A percentile compares a stretch with the other conserved stretches of the same genome.
Evolutionary conservation across 1,284 basidiomycete genomes (phyloP).

Genomic region (Marasmius oreades): DNA sequence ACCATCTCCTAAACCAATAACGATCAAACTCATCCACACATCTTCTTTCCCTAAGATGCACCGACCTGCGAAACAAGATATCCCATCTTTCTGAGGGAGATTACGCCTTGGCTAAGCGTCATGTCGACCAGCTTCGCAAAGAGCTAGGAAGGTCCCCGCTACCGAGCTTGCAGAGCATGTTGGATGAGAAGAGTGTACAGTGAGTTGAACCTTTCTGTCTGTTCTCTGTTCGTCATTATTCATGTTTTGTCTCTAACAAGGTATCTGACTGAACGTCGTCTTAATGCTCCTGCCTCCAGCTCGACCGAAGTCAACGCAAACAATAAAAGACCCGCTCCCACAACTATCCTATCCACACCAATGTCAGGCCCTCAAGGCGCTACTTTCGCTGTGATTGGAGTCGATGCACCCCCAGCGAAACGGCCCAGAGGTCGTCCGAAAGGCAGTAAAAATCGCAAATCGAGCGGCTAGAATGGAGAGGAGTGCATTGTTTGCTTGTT

Average conservation of each 20-base stretch:
- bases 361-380: not conserved
- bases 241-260: conserved; percentile 21
- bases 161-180: conserved; percentile 62
- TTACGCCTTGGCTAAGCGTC: conserved; percentile 65
- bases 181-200: conserved; percentile 73
- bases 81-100: conserved; percentile 65
- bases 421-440: conserved; percentile 48
- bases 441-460: conserved; percentile 40
- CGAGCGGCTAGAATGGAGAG: not conserved
- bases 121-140: conserved; percentile 67
- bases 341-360: not conserved
- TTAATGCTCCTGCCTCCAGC: conserved; percentile 30
- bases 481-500: too few species aligned
- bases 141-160: conserved; percentile 73
- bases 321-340: conserved; percentile 1
- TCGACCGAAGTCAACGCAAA: conserved; percentile 13
- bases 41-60: conserved; percentile 38
- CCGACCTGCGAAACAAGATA: conserved; percentile 63
- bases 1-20: not conserved
- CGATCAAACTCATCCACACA: not conserved
- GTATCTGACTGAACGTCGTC: conserved; percentile 43
- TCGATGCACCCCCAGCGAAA: conserved; percentile 29
- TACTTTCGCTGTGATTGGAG: conserved; percentile 12
- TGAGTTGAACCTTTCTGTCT: conserved; percentile 35
- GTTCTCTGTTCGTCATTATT: not conserved